Evolutionary conservation across 805 yeast genomes (phyloP).

Genomic region (Phaffomyces thermotolerans): DNA sequence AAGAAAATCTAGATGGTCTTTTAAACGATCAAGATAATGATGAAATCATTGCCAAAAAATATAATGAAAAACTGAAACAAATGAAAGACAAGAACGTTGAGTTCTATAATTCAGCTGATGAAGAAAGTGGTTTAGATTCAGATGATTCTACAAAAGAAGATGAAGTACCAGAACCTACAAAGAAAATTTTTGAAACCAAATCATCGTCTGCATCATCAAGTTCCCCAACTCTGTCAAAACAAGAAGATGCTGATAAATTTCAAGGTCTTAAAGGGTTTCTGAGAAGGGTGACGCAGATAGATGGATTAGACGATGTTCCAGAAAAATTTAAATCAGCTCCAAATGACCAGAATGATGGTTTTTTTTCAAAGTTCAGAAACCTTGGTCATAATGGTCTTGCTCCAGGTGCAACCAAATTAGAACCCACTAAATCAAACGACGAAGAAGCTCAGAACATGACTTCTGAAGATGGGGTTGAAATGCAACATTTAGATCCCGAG

Average conservation of each 20-base stretch:
- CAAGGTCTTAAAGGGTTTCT: constrained; percentile 14
- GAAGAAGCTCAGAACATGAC: constrained; percentile 29
- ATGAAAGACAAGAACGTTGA: constrained; percentile 11
- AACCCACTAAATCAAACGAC: constrained; percentile 18
- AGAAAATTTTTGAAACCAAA: background rate
- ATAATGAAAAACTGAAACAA: constrained; percentile 13
- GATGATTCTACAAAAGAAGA: no score
- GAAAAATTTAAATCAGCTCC: constrained; percentile 12
- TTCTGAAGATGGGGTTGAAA: constrained; percentile 33
- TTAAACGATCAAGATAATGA: constrained; percentile 4
- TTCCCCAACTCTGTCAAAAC: background rate
- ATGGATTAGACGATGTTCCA: constrained; percentile 13
- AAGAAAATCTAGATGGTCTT: constrained; percentile 4
- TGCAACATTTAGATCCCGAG: constrained; percentile 36
- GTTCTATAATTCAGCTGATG: constrained; percentile 10
- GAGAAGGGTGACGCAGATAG: constrained; percentile 16
- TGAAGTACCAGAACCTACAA: no score
- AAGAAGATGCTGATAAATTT: constrained; percentile 9
- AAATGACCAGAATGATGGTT: constrained; percentile 18
- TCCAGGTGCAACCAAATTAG: constrained; percentile 27
- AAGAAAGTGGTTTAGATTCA: constrained; percentile 16
- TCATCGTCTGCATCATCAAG: background rate
- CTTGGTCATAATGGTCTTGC: constrained; percentile 28
- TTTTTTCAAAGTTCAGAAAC: constrained; percentile 24
- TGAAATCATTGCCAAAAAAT: constrained; percentile 8